A percentile compares a stretch with the other conserved stretches of the same genome.
Evolutionary conservation across 2,329 filamentous ascomycete species (phyloP).

Genomic region (Cadophora sp.): DNA sequence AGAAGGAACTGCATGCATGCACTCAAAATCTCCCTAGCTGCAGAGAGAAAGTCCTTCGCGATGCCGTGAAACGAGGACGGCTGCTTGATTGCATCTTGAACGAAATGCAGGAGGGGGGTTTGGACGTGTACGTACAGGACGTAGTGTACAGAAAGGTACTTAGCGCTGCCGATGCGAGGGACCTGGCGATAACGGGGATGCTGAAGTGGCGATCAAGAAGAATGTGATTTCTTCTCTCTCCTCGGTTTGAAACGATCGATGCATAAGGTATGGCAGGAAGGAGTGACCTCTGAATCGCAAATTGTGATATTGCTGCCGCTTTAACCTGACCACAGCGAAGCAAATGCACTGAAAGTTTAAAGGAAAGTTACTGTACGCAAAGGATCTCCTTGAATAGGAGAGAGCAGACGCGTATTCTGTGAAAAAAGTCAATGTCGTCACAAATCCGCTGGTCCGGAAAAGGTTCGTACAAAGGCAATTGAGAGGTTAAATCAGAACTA

Average conservation of each 20-base stretch:
- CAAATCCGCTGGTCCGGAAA: too few species aligned
- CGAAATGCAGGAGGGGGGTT: not conserved
- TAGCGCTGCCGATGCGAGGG: not conserved
- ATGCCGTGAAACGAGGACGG: not conserved
- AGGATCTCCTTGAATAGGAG: too few species aligned
- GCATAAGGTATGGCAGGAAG: too few species aligned
- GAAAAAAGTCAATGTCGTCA: too few species aligned
- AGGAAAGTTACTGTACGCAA: too few species aligned
- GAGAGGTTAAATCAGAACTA: too few species aligned
- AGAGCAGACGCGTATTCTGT: too few species aligned
- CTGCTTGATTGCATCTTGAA: not conserved
- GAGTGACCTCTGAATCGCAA: not conserved
- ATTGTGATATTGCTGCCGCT: not conserved
- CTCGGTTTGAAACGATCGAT: not conserved
- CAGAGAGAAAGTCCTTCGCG: conserved; percentile 1
- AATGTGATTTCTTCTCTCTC: not conserved
- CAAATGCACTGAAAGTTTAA: not conserved
- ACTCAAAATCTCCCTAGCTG: not conserved
- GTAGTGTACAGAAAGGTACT: too few species aligned
- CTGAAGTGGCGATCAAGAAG: not conserved
- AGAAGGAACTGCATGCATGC: too few species aligned
- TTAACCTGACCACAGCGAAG: not conserved
- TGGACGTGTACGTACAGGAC: not conserved
- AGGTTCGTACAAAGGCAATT: too few species aligned
- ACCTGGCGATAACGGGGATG: not conserved